These are phyloP conservation scores for Metarhizium robertsii DNA, from an alignment of 2,329 filamentous ascomycete genomes.

Conservation along the genomic window DNA sequence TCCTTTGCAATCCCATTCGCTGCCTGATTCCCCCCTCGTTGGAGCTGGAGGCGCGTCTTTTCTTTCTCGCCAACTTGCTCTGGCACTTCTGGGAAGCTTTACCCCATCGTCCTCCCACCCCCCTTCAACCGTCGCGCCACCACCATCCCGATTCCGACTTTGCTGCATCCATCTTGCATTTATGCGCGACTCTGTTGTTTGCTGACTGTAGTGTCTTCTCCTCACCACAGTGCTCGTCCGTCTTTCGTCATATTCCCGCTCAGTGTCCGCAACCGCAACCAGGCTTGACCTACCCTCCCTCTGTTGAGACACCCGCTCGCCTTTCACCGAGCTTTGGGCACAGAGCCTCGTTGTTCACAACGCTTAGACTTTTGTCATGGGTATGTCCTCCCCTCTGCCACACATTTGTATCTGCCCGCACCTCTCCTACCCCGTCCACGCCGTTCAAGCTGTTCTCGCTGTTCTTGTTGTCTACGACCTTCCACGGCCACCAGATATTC, in stretches of 20 bases:
- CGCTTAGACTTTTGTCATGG: slow-evolving; percentile 14
- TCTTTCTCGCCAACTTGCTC: slow-evolving; percentile 9
- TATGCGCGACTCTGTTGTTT: slow-evolving; percentile 22
- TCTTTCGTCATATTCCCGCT: slow-evolving; percentile 13
- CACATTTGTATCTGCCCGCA: slow-evolving; percentile 5
- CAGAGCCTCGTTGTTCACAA: slow-evolving; percentile 11
- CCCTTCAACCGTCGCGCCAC: slow-evolving; percentile 10
- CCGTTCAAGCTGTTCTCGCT: background rate
- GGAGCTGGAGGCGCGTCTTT: slow-evolving; percentile 12
- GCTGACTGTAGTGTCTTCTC: slow-evolving; percentile 19
- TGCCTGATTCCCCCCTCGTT: slow-evolving; percentile 8
- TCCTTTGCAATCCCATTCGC: slow-evolving; percentile 11
- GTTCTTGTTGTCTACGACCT: background rate
- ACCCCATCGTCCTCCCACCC: slow-evolving; percentile 11
- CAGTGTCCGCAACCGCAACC: slow-evolving; percentile 13
- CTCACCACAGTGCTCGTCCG: slow-evolving; percentile 10
- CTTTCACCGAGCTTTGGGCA: slow-evolving; percentile 11
- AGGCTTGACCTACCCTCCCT: slow-evolving; percentile 13
- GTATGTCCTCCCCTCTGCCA: slow-evolving; percentile 9
- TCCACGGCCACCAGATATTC: background rate
- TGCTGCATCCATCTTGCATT: slow-evolving; percentile 21
- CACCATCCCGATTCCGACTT: slow-evolving; percentile 15
- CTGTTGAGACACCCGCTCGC: slow-evolving; percentile 18
- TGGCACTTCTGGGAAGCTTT: slow-evolving; percentile 1
- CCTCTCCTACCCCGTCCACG: slow-evolving; percentile 1